Evolutionary conservation across 208 protist genomes (phyloP), one percentile per base, ranked within the genome.

Genomic region (Wallacemonas sp.): DNA sequence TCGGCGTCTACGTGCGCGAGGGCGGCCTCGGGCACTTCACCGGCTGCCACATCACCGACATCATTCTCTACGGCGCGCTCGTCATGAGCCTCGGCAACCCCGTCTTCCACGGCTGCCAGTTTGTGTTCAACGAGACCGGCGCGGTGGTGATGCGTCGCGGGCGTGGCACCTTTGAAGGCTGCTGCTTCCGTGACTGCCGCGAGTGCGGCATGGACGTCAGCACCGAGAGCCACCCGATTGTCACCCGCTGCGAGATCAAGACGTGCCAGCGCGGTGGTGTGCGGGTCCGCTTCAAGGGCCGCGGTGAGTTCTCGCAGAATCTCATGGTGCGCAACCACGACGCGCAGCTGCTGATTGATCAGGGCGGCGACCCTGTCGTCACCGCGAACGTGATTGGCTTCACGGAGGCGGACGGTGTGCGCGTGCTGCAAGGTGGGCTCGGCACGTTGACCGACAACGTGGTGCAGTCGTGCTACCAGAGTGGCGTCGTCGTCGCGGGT

Each of bases 331-430:
- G 65, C 38, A 64, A 78, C 61, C 65, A 49, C 1, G 55, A 64
- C 5, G 67, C 46, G 34, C 65, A 75, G 58, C n/a, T 85, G 36
- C 52, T 17, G 47, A 39, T 85, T n/a, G 21, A 26, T 33, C 33
- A 17, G 17, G 49, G 32, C n/a, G 74, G 68, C 29, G 72, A 81
- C 60, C 80, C 80, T 2, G 19, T 71, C 2, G 26, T 85, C 27
- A 69, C 67, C 34, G 32, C 65, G 9, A 85, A 81, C 48, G 47
- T 85, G 6, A 65, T 85, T 19, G 71, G 65, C 46, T 58, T 63
- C 68, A 66, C 74, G 0, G 30, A 62, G 6, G 27, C 19, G 4
- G 74, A 85, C 36, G 79, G 79, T 1, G 65, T 85, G 16, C 57
- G 65, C n/a, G 41, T 85, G 4, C 62, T 65, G 27, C n/a, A 71